Conservation (phyloP, 805 yeast genomes). For the Hanseniaspora thailandica region DNA sequence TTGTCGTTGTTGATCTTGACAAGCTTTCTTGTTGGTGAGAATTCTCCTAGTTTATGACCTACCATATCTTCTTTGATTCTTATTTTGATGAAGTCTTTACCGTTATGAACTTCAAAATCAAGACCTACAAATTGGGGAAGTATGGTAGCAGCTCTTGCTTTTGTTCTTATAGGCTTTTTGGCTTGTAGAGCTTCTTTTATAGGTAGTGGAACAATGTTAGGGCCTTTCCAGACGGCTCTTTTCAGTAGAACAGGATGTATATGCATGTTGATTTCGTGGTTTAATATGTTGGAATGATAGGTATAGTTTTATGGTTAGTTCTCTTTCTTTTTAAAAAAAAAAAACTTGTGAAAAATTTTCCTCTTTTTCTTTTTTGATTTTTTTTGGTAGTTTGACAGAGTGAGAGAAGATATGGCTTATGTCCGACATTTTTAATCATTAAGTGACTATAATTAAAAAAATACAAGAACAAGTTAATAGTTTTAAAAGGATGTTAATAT, state of each 20-base stretch:
- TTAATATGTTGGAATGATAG: neutral
- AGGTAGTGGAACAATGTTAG: slow-evolving; percentile 91
- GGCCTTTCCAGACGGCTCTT: slow-evolving; percentile 64
- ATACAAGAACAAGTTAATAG: too few relatives aligned
- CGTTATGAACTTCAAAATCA: slow-evolving; percentile 90
- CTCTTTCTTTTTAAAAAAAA: neutral
- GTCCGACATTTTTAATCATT: too few relatives aligned
- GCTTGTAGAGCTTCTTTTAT: slow-evolving; percentile 69
- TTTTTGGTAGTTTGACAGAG: too few relatives aligned
- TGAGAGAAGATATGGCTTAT: too few relatives aligned
- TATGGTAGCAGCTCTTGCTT: slow-evolving; percentile 88
- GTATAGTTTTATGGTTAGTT: neutral
- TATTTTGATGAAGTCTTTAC: slow-evolving; percentile 81
- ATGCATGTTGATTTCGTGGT: neutral
- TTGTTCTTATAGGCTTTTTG: slow-evolving; percentile 84
- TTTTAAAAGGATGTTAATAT: too few relatives aligned
- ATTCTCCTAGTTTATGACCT: slow-evolving; percentile 88
- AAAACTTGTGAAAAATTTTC: too few relatives aligned
- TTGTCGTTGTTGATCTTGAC: slow-evolving; percentile 71
- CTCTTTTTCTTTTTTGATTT: too few relatives aligned
- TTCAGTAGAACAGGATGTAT: slow-evolving; percentile 29
- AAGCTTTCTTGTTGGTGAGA: slow-evolving; percentile 85
- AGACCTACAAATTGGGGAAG: slow-evolving; percentile 93
- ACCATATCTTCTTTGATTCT: slow-evolving; percentile 92
- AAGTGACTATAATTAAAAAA: too few relatives aligned